Conservation (phyloP, 2,329 filamentous ascomycete genomes). For the Ceratocystiopsis minuta region DNA sequence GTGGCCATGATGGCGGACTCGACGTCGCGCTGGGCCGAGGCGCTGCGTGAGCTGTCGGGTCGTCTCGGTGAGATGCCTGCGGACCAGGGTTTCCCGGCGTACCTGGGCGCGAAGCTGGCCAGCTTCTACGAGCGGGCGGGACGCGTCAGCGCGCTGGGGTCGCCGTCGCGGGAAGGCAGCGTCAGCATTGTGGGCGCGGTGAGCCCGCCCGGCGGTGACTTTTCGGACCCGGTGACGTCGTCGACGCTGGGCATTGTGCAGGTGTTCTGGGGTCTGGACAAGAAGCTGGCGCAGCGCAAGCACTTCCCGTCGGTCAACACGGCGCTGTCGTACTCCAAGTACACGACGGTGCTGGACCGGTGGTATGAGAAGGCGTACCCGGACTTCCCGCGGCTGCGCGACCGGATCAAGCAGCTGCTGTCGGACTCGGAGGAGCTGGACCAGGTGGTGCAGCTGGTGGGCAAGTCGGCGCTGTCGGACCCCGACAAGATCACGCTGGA, state of each 20-base stretch:
- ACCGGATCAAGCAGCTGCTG: constrained; percentile 84
- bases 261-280: constrained; percentile 99
- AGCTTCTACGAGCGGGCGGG: constrained; percentile 99
- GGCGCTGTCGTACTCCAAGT: constrained; percentile 87
- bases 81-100: constrained; percentile 98
- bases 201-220: constrained; percentile 94
- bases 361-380: constrained; percentile 89
- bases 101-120: constrained; percentile 87
- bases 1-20: constrained; percentile 99
- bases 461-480: constrained; percentile 90
- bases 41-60: constrained; percentile 94
- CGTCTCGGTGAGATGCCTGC: constrained; percentile 99
- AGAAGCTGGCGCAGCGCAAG: constrained; percentile 97
- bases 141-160: constrained; percentile 68
- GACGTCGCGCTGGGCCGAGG: constrained; percentile 94
- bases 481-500: constrained; percentile 97
- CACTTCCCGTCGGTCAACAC: constrained; percentile 99
- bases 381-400: constrained; percentile 81
- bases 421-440: constrained; percentile 94
- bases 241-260: constrained; percentile 93
- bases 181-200: constrained; percentile 93
- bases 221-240: constrained; percentile 91
- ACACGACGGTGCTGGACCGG: constrained; percentile 71
- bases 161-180: constrained; percentile 73
- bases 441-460: constrained; percentile 95